These are phyloP conservation scores for Tetrahymena thermophila DNA, from an alignment of 73 alveolate species.

Conservation along the genomic window DNA sequence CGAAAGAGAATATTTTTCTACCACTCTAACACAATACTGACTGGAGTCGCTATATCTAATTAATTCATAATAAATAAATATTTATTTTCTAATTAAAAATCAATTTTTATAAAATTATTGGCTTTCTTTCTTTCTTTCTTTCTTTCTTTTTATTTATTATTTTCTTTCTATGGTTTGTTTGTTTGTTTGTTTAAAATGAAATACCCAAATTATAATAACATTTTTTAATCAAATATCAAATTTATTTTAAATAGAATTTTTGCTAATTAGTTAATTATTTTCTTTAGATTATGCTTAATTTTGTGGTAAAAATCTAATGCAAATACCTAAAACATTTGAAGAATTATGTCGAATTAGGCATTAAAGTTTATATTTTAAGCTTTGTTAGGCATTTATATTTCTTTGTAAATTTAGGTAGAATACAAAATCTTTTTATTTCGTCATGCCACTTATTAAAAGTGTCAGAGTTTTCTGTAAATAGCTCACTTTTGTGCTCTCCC, in stretches of 20 bases:
- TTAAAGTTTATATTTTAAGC: neutral
- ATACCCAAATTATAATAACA: no score
- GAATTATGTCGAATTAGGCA: neutral
- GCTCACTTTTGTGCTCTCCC: constrained; percentile 11
- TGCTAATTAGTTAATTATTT: neutral
- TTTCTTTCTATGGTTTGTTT: no score
- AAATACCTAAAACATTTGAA: neutral
- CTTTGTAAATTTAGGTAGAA: constrained; percentile 26
- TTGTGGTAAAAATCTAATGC: neutral
- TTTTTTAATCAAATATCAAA: neutral
- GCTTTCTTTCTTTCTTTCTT: no score
- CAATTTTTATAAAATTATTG: neutral
- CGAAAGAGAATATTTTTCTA: neutral
- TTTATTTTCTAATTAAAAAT: neutral
- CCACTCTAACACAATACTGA: neutral
- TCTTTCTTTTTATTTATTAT: no score
- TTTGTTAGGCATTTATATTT: constrained; percentile 8
- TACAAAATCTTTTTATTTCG: constrained; percentile 30
- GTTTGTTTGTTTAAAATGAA: no score
- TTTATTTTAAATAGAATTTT: no score
- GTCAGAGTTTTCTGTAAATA: constrained; percentile 16
- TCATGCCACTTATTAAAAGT: constrained; percentile 33
- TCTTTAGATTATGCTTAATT: neutral
- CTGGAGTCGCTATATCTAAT: neutral
- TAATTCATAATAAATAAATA: neutral